Percentiles rank a stretch among this genome's conserved stretches.
phyloP scores from a whole-genome alignment of 129 eudicot species.

The Centrapalus pauciflorus region DNA sequence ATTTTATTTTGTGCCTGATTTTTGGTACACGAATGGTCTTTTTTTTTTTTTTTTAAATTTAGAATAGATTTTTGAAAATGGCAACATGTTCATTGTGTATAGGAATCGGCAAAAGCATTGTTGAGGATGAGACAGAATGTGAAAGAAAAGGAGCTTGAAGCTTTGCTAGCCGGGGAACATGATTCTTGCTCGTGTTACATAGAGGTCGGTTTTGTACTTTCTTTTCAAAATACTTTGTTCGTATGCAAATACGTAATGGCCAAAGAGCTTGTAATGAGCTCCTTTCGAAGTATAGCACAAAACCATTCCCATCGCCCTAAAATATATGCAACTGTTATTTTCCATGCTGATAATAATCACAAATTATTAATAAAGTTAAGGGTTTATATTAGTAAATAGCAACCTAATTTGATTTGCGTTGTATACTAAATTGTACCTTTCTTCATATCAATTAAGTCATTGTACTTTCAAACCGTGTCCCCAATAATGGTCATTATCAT shows the following conservation, averaged over 20 bases:
- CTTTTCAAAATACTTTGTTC: background rate
- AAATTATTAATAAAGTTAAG: too few species aligned
- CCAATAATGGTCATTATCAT: too few species aligned
- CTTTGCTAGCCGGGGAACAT: constrained; percentile 67
- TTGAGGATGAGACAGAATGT: constrained; percentile 42
- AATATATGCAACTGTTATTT: background rate
- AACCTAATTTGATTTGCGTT: too few species aligned
- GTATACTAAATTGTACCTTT: too few species aligned
- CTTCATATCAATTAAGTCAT: too few species aligned
- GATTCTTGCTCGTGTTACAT: constrained; percentile 76
- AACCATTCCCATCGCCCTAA: background rate
- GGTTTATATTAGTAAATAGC: too few species aligned
- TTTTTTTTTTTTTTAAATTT: background rate
- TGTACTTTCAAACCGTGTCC: too few species aligned
- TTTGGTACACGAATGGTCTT: too few species aligned
- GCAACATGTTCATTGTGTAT: background rate
- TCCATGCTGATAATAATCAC: too few species aligned
- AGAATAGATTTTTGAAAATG: background rate
- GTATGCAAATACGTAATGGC: background rate
- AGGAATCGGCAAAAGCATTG: constrained; percentile 63
- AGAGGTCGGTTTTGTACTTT: constrained; percentile 37
- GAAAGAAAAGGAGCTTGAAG: constrained; percentile 71
- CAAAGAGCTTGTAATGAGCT: background rate
- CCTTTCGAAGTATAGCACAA: background rate
- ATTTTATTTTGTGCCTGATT: too few species aligned